Evolutionary conservation across 331 rosid genomes (phyloP).

Genomic region (Malus hybrid): DNA sequence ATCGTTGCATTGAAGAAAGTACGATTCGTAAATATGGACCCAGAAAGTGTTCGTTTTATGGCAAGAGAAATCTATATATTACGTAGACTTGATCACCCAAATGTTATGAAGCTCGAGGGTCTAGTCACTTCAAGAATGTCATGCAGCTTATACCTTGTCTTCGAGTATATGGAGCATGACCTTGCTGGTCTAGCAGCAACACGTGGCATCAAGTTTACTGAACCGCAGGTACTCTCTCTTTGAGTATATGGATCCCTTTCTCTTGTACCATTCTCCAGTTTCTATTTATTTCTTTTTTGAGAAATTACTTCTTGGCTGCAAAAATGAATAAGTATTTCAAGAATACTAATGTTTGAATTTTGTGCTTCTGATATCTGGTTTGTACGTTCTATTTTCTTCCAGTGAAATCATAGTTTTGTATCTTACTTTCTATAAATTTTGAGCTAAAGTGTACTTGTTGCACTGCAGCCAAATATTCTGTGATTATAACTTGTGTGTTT

Average conservation of each 20-base stretch:
- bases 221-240: constrained; percentile 55
- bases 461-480: background rate
- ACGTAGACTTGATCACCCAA: constrained; percentile 89
- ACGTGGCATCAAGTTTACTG: constrained; percentile 61
- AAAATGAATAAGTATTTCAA: background rate
- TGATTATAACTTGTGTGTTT: background rate
- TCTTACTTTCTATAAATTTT: background rate
- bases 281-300: background rate
- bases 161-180: constrained; percentile 97
- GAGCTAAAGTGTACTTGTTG: background rate
- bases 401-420: background rate
- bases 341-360: background rate
- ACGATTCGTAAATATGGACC: constrained; percentile 67
- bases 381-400: background rate
- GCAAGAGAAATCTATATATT: constrained; percentile 88
- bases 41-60: constrained; percentile 91
- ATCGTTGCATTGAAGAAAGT: constrained; percentile 85
- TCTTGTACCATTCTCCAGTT: background rate
- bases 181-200: constrained; percentile 62
- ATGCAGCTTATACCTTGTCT: constrained; percentile 76
- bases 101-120: constrained; percentile 85
- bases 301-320: too few relatives aligned
- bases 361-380: background rate
- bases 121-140: constrained; percentile 71
- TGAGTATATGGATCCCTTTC: background rate